phyloP scores from a whole-genome alignment of 2,329 filamentous ascomycete genomes.

The Pseudogymnoascus sp. region DNA sequence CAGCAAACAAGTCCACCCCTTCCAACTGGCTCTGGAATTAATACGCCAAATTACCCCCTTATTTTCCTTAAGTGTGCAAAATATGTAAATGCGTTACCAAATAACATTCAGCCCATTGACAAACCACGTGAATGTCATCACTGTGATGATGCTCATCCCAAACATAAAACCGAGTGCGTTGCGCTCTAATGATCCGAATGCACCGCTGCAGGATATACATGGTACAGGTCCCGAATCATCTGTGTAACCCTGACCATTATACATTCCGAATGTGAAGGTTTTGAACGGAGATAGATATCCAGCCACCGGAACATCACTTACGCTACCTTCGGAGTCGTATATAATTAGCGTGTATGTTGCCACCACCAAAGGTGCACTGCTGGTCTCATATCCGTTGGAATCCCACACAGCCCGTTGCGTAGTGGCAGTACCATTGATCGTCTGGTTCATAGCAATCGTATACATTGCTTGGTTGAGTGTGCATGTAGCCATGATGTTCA shows the following conservation, averaged over 20 bases:
- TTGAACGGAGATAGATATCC: constrained; percentile 46
- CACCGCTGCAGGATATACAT: constrained; percentile 33
- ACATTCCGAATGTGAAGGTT: constrained; percentile 49
- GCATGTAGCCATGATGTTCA: constrained; percentile 52
- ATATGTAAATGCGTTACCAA: constrained; percentile 19
- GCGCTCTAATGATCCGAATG: constrained; percentile 37
- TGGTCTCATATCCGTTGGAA: constrained; percentile 14
- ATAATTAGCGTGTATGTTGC: constrained; percentile 54
- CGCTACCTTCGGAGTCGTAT: constrained; percentile 46
- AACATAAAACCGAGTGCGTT: constrained; percentile 42
- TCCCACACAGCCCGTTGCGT: constrained; percentile 30
- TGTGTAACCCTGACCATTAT: constrained; percentile 43
- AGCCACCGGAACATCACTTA: constrained; percentile 41
- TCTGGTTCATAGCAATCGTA: constrained; percentile 57
- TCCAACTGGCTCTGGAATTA: not conserved
- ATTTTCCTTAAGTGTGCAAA: not conserved
- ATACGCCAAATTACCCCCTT: constrained; percentile 1
- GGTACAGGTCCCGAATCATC: constrained; percentile 27
- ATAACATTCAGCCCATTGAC: constrained; percentile 37
- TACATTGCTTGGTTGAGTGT: constrained; percentile 43
- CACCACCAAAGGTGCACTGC: constrained; percentile 37
- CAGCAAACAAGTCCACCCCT: not conserved
- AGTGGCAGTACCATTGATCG: constrained; percentile 41
- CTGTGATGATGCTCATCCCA: constrained; percentile 46
- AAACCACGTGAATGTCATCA: constrained; percentile 57